Conservation (phyloP, 164 flowering plant species). For the Aristolochia fimbriata region DNA sequence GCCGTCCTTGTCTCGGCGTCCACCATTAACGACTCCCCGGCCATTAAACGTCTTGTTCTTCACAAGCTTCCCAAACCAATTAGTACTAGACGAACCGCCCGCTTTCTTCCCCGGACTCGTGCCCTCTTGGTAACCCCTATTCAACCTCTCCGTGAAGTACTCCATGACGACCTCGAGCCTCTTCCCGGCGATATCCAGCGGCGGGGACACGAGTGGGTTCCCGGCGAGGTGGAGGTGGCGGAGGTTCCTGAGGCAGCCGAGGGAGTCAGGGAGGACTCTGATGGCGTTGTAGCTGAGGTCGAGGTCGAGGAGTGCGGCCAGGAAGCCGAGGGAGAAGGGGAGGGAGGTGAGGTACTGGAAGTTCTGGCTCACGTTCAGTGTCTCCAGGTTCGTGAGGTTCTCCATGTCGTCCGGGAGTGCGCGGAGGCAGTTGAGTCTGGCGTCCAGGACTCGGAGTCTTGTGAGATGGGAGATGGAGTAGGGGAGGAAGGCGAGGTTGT, state of each 20-base stretch:
- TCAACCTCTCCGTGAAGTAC: constrained; percentile 58
- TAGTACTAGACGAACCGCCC: background rate
- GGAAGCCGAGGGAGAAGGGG: constrained; percentile 82
- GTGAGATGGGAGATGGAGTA: constrained; percentile 57
- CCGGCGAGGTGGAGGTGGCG: constrained; percentile 68
- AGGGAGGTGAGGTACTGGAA: constrained; percentile 60
- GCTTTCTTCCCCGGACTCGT: constrained; percentile 20
- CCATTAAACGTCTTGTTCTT: constrained; percentile 54
- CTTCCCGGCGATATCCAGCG: constrained; percentile 49
- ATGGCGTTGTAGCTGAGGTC: constrained; percentile 86
- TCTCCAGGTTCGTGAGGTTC: constrained; percentile 60
- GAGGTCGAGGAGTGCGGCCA: constrained; percentile 56
- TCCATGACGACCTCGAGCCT: constrained; percentile 46
- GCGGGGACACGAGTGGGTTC: constrained; percentile 75
- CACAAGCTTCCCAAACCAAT: constrained; percentile 54
- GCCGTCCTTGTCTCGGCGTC: constrained; percentile 26
- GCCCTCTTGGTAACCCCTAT: constrained; percentile 9
- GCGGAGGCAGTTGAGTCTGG: constrained; percentile 73
- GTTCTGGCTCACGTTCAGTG: constrained; percentile 83
- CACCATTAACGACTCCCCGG: background rate
- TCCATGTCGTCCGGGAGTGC: constrained; percentile 78
- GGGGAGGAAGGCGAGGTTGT: constrained; percentile 66
- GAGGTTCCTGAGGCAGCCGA: constrained; percentile 60
- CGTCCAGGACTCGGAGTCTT: constrained; percentile 55
- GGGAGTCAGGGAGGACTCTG: constrained; percentile 46